A percentile compares a stretch with the other conserved stretches of the same genome.
phyloP scores from a whole-genome alignment of 306 rosid genomes.

The Hippophae gyantsensis region DNA sequence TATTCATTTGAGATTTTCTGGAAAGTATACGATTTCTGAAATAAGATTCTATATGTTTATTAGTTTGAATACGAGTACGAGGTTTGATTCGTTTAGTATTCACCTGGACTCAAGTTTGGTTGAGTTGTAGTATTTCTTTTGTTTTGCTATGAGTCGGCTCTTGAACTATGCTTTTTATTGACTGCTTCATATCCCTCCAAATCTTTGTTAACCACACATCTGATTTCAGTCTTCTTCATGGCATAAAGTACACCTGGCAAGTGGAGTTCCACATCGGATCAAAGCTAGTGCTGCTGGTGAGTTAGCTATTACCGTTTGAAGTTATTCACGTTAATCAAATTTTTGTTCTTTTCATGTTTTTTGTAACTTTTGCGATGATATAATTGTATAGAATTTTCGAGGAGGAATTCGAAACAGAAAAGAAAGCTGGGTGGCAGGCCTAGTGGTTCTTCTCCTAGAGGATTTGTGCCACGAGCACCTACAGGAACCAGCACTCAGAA shows the following conservation, averaged over 20 bases:
- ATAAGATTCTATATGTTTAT: too few species aligned
- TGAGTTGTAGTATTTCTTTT: too few species aligned
- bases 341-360: background rate
- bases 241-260: conserved; percentile 33
- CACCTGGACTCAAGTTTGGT: too few species aligned
- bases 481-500: conserved; percentile 27
- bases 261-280: conserved; percentile 34
- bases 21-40: too few species aligned
- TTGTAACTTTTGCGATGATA: conserved; percentile 1
- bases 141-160: too few species aligned
- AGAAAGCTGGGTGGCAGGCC: conserved; percentile 40
- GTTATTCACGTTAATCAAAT: too few species aligned
- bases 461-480: conserved; percentile 37
- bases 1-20: background rate
- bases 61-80: too few species aligned
- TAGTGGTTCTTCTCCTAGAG: conserved; percentile 39
- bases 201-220: conserved; percentile 4
- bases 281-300: conserved; percentile 57
- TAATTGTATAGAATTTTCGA: conserved; percentile 44
- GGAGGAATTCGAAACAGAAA: conserved; percentile 36
- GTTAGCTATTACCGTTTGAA: conserved; percentile 1
- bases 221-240: conserved; percentile 48
- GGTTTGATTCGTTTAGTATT: too few species aligned
- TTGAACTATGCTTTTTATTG: background rate
- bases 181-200: conserved; percentile 1